Conservation (phyloP, 1,139 yeast species). For the Yamadazyma diddensiae region DNA sequence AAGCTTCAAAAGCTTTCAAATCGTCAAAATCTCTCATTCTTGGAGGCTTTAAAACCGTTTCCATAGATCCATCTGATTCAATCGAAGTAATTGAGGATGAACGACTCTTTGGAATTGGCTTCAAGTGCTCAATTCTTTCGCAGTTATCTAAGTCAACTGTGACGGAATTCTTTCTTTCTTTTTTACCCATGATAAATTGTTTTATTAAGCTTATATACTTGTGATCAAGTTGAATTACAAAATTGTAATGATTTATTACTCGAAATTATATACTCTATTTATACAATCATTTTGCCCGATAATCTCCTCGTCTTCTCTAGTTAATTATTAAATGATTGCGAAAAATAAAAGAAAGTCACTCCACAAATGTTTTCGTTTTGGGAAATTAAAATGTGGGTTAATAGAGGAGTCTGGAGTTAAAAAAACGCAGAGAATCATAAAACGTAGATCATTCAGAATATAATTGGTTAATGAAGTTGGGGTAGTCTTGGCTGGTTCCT, state of each 20-base stretch:
- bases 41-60: slow-evolving; percentile 36
- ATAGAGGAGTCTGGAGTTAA: too few relatives aligned
- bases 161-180: slow-evolving; percentile 23
- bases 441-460: too few relatives aligned
- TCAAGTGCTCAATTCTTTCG: slow-evolving; percentile 38
- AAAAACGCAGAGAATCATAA: too few relatives aligned
- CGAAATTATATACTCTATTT: too few relatives aligned
- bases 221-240: slow-evolving; percentile 4
- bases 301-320: background rate
- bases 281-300: too few relatives aligned
- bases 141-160: slow-evolving; percentile 36
- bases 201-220: slow-evolving; percentile 8
- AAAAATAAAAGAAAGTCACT: slow-evolving; percentile 11
- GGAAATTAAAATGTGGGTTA: slow-evolving; percentile 1
- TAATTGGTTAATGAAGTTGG: too few relatives aligned
- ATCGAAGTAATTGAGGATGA: slow-evolving; percentile 29
- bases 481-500: too few relatives aligned
- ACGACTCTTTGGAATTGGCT: slow-evolving; percentile 37
- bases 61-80: slow-evolving; percentile 35
- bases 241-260: too few relatives aligned
- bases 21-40: slow-evolving; percentile 58
- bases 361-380: slow-evolving; percentile 9
- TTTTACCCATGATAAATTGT: slow-evolving; percentile 18
- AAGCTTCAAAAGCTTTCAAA: slow-evolving; percentile 59
- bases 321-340: slow-evolving; percentile 4